Percentiles rank a stretch among this genome's conserved stretches.
phyloP scores from a whole-genome alignment of 805 yeast species.

The Nakazawaea ernobii region DNA sequence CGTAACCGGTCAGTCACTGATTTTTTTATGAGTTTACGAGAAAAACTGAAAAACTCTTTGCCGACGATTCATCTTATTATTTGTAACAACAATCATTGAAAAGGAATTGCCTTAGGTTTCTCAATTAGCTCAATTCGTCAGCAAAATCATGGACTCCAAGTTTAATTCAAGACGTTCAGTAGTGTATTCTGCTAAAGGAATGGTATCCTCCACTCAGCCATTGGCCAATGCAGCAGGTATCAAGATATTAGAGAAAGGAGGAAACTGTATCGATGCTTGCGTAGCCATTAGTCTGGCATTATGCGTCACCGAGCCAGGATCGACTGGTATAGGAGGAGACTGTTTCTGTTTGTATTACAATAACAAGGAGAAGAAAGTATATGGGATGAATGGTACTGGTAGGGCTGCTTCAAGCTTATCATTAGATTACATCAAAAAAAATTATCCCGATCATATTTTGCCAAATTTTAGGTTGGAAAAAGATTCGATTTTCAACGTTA shows the following conservation, averaged over 20 bases:
- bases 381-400: conserved; percentile 75
- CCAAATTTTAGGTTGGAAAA: conserved; percentile 41
- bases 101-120: too few species aligned
- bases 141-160: conserved; percentile 3
- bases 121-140: background rate
- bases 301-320: conserved; percentile 50
- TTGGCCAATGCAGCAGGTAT: conserved; percentile 72
- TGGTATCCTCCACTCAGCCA: conserved; percentile 73
- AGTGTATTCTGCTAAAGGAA: conserved; percentile 67
- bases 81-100: too few species aligned
- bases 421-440: conserved; percentile 40
- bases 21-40: too few species aligned
- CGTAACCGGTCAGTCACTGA: too few species aligned
- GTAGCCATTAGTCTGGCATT: conserved; percentile 55
- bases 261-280: conserved; percentile 66
- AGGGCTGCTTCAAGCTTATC: conserved; percentile 49
- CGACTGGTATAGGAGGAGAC: conserved; percentile 66
- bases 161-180: conserved; percentile 64
- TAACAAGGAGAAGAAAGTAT: conserved; percentile 40
- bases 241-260: conserved; percentile 60
- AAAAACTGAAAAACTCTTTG: too few species aligned
- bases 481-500: conserved; percentile 52
- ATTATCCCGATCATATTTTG: conserved; percentile 33
- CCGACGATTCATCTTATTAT: too few species aligned
- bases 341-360: conserved; percentile 60